A percentile compares a stretch with the other conserved stretches of the same genome.
Evolutionary conservation across 257 asterid genomes (phyloP).

Genomic region (Penstemon barbatus): DNA sequence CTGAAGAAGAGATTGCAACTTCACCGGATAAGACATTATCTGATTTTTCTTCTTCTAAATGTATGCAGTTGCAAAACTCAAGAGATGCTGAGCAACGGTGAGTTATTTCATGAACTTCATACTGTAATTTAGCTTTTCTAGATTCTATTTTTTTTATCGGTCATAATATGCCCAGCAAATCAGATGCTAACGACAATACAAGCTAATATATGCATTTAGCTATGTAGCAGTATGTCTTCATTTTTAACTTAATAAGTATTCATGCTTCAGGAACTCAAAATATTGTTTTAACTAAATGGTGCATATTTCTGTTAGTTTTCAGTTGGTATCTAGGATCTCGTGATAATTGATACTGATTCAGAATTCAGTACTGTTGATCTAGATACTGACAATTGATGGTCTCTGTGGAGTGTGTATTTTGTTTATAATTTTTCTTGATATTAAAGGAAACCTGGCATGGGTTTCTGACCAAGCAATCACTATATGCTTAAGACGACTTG

Average conservation of each 20-base stretch:
- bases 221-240: too few species aligned
- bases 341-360: not conserved
- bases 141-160: constrained; percentile 3
- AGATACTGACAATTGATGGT: not conserved
- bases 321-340: not conserved
- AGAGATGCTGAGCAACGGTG: constrained; percentile 61
- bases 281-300: not conserved
- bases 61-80: constrained; percentile 57
- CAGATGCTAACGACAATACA: not conserved
- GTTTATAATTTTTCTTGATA: too few species aligned
- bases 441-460: too few species aligned
- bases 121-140: not conserved
- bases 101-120: constrained; percentile 33
- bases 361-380: not conserved
- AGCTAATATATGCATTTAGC: not conserved
- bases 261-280: not conserved
- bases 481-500: too few species aligned
- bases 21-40: not conserved
- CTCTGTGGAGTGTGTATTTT: too few species aligned
- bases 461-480: too few species aligned
- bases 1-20: constrained; percentile 9
- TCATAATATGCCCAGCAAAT: not conserved
- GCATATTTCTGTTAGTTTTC: not conserved
- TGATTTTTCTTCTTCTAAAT: constrained; percentile 22
- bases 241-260: too few species aligned